Evolutionary conservation across 2,329 filamentous ascomycete genomes (phyloP), one percentile per base, ranked within the genome.

Genomic region (Aspergillus calidoustus): DNA sequence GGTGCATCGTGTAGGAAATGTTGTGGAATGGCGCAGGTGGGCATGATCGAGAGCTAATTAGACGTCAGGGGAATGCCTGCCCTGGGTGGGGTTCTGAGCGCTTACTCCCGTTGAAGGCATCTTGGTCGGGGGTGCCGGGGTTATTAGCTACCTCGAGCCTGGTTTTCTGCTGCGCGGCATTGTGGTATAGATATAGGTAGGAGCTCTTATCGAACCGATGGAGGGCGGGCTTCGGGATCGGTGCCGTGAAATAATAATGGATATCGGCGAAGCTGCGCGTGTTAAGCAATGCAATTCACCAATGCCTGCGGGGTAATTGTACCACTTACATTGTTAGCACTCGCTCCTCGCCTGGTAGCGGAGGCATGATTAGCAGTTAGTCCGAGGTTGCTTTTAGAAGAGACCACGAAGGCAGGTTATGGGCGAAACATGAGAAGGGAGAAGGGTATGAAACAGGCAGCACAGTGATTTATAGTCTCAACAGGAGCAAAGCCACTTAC

Each of bases 151-250:
- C 79, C 74, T 89, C 87, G 54, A 89, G 74, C 64, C 87, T 82
- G 15, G 82, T 81, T 61, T 79, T 83, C 54, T 81, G 80, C 62
- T 82, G 79, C 54, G 79, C 77, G 9, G 82, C 78, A 68, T 86
- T 84, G 73, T 87, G 82, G 74, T 87, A 88, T 57, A 89, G 75
- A 73, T 89, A 89, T 64, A 89, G 78, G 75, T 89, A 89, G 52
- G 86, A 88, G 63, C 83, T 80, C 69, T 86, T 87, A 68, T 87
- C 85, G 74, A 89, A 89, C 54, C 87, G 85, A 72, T 89, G 85
- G 66, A 87, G 84, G 41, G 79, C 74, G 47, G 87, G 86, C 60
- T 80, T 84, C 43, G 82, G 78, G 4, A 77, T 78, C 3, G 87
- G 87, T 17, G 82, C 77, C 63, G 81, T 80, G 74, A 89, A 87